Evolutionary conservation across 2,329 filamentous ascomycete species (phyloP).

Genomic region (Grosmannia huntii): DNA sequence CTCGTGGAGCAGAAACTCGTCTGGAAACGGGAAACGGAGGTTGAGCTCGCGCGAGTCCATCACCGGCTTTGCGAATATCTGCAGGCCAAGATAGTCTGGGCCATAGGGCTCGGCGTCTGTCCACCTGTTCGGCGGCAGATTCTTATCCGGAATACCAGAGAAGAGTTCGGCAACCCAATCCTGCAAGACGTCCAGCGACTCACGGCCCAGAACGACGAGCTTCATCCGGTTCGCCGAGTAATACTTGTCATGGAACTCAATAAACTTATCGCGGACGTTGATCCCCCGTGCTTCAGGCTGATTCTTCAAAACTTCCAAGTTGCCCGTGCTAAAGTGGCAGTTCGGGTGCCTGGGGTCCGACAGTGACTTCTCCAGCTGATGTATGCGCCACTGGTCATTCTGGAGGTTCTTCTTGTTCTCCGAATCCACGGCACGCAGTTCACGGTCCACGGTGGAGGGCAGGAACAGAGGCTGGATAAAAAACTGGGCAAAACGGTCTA

Average conservation of each 20-base stretch:
- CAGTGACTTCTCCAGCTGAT: conserved; percentile 79
- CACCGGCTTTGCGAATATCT: conserved; percentile 81
- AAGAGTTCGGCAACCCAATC: conserved; percentile 78
- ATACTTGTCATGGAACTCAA: conserved; percentile 77
- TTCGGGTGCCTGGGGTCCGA: conserved; percentile 81
- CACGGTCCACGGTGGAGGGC: conserved; percentile 71
- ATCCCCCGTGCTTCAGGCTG: conserved; percentile 66
- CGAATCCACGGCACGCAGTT: conserved; percentile 80
- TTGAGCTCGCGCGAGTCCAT: conserved; percentile 75
- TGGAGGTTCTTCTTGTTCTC: conserved; percentile 98
- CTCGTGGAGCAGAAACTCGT: conserved; percentile 69
- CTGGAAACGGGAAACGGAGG: conserved; percentile 71
- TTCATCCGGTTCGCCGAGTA: conserved; percentile 95
- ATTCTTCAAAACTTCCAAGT: conserved; percentile 73
- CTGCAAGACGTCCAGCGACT: conserved; percentile 70
- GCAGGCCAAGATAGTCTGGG: conserved; percentile 41
- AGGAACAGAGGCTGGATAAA: conserved; percentile 83
- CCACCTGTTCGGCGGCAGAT: conserved; percentile 51
- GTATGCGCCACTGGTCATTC: conserved; percentile 74
- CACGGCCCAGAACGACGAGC: conserved; percentile 71
- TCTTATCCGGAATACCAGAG: conserved; percentile 67
- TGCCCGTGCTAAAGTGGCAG: conserved; percentile 85
- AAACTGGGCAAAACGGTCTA: conserved; percentile 90
- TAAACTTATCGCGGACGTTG: conserved; percentile 81
- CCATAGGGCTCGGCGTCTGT: conserved; percentile 36